A percentile compares a stretch with the other conserved stretches of the same genome.
phyloP scores from a whole-genome alignment of 164 flowering plant species.

The Stephania yunnanensis region DNA sequence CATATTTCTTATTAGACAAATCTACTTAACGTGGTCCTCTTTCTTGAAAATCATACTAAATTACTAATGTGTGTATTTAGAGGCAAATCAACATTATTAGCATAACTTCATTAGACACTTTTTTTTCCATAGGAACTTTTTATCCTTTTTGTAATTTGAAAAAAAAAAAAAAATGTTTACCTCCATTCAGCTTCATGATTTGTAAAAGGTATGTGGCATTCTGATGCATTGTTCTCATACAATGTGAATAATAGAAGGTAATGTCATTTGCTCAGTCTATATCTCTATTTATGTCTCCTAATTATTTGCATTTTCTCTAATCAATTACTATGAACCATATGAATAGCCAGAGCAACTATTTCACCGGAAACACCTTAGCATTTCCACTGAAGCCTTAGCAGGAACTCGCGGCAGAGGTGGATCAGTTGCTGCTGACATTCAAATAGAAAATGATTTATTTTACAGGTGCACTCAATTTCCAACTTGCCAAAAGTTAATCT shows the following conservation, averaged over 20 bases:
- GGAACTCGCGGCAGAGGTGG: slow-evolving; percentile 86
- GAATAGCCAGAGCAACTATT: slow-evolving; percentile 93
- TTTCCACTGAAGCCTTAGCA: slow-evolving; percentile 91
- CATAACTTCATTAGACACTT: no score
- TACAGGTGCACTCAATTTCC: slow-evolving; percentile 45
- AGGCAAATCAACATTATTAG: no score
- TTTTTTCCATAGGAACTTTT: no score
- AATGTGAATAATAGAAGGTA: background rate
- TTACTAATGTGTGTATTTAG: no score
- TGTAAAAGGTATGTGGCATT: background rate
- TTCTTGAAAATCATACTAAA: no score
- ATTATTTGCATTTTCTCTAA: slow-evolving; percentile 12
- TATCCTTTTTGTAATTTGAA: no score
- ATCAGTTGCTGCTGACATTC: slow-evolving; percentile 54
- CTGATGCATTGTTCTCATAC: background rate
- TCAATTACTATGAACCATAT: slow-evolving; percentile 25
- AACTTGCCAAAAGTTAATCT: background rate
- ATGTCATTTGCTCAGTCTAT: no score
- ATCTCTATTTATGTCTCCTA: background rate
- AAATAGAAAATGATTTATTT: slow-evolving; percentile 72
- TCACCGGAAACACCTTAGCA: slow-evolving; percentile 51
- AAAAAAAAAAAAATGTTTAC: background rate
- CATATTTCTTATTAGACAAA: no score
- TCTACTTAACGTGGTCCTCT: no score
- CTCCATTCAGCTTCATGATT: background rate